Evolutionary conservation across 225 moss, liverwort and hornwort species (phyloP).

Genomic region (Asterella californica): DNA sequence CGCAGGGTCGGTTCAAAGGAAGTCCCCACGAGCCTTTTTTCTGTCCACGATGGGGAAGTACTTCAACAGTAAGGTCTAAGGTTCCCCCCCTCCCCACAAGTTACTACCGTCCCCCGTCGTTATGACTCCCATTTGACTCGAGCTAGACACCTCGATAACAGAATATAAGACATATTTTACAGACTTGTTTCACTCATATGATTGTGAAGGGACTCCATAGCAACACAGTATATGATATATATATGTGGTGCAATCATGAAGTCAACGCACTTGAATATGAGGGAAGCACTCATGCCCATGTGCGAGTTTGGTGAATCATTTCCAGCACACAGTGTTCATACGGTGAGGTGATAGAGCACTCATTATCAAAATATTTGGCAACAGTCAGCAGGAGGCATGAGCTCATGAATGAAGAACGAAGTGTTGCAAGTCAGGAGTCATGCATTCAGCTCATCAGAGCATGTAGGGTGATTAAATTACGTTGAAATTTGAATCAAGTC

Average conservation of each 20-base stretch:
- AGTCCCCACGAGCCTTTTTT: background rate
- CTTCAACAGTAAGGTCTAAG: no score
- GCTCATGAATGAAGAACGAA: background rate
- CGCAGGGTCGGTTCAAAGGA: background rate
- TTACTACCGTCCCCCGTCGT: no score
- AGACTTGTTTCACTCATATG: background rate
- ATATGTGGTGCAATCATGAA: background rate
- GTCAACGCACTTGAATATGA: constrained; percentile 11
- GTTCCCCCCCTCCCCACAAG: no score
- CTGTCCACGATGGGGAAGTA: no score
- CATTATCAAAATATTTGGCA: constrained; percentile 9
- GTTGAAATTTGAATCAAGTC: background rate
- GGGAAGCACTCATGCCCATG: constrained; percentile 1
- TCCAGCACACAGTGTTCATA: background rate
- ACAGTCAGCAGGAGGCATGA: constrained; percentile 5
- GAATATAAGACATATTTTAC: no score
- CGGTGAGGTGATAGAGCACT: background rate
- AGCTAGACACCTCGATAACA: no score
- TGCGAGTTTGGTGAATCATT: background rate
- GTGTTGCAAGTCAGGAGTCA: background rate
- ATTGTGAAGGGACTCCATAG: background rate
- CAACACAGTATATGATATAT: background rate
- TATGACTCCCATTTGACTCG: no score
- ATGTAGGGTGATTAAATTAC: background rate
- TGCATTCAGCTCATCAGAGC: background rate